Percentiles rank a stretch among this genome's conserved stretches.
These are phyloP conservation scores for Asterophora parasitica DNA, from an alignment of 768 basidiomycete genomes.

Conservation along the genomic window DNA sequence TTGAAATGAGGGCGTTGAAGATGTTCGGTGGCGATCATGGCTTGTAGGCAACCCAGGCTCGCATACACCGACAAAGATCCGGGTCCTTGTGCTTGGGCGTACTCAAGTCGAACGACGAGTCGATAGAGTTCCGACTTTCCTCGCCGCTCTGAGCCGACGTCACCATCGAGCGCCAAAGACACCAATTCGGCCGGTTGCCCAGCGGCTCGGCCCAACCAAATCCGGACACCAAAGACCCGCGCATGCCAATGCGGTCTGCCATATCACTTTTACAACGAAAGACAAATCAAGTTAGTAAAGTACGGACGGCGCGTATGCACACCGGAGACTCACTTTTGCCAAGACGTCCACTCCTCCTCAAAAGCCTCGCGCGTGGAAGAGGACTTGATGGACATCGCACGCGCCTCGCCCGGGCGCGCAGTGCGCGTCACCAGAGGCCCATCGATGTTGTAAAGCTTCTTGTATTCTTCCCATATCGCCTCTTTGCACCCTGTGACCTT, in stretches of 20 bases:
- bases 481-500: slow-evolving; percentile 63
- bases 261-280: slow-evolving; percentile 51
- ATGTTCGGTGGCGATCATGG: slow-evolving; percentile 12
- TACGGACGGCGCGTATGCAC: neutral
- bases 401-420: slow-evolving; percentile 22
- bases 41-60: slow-evolving; percentile 55
- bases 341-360: slow-evolving; percentile 61
- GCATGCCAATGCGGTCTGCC: slow-evolving; percentile 65
- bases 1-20: neutral
- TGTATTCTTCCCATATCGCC: slow-evolving; percentile 62
- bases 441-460: slow-evolving; percentile 38
- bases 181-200: slow-evolving; percentile 47
- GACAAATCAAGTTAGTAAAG: slow-evolving; percentile 8
- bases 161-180: slow-evolving; percentile 45
- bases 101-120: neutral
- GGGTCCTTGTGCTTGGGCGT: slow-evolving; percentile 7
- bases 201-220: slow-evolving; percentile 49
- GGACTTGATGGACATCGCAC: slow-evolving; percentile 7
- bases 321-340: slow-evolving; percentile 53
- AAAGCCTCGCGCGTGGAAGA: slow-evolving; percentile 52
- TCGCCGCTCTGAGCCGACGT: slow-evolving; percentile 21
- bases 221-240: slow-evolving; percentile 39
- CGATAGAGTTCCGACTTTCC: neutral
- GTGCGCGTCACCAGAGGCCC: slow-evolving; percentile 33
- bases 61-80: slow-evolving; percentile 41